phyloP scores from a whole-genome alignment of 768 basidiomycete species.

The Amylocystis lapponica region DNA sequence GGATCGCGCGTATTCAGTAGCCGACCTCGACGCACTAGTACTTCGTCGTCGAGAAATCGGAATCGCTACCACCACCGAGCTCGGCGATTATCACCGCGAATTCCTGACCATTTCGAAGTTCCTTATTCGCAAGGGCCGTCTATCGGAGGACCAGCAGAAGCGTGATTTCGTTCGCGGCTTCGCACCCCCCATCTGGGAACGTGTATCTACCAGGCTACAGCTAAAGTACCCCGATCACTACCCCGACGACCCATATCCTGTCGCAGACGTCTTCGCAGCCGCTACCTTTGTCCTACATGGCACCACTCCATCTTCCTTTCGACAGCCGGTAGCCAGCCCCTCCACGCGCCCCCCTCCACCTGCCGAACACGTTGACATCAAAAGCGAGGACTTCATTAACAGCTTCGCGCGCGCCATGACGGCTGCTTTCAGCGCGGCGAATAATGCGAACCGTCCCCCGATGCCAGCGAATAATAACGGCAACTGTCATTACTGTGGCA shows the following conservation, averaged over 20 bases:
- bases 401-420: not conserved
- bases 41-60: slow-evolving; percentile 8
- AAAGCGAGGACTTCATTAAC: slow-evolving; percentile 2
- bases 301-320: too few species aligned
- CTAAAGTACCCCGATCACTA: slow-evolving; percentile 21
- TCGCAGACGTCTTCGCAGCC: slow-evolving; percentile 15
- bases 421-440: not conserved
- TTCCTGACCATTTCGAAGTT: slow-evolving; percentile 17
- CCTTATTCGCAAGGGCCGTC: slow-evolving; percentile 13
- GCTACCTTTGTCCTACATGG: slow-evolving; percentile 15
- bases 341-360: too few species aligned
- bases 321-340: not conserved
- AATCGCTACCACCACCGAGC: slow-evolving; percentile 1
- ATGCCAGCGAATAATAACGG: not conserved
- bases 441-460: not conserved
- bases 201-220: slow-evolving; percentile 11
- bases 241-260: slow-evolving; percentile 21
- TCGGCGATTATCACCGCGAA: slow-evolving; percentile 14
- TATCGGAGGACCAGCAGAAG: slow-evolving; percentile 16
- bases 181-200: not conserved
- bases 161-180: slow-evolving; percentile 18
- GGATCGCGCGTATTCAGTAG: slow-evolving; percentile 11
- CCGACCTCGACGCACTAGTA: slow-evolving; percentile 21
- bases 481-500: slow-evolving; percentile 6
- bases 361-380: slow-evolving; percentile 2